These are phyloP conservation scores for Fomitiporia mediterranea DNA, from an alignment of 1,284 basidiomycete genomes.

Conservation along the genomic window DNA sequence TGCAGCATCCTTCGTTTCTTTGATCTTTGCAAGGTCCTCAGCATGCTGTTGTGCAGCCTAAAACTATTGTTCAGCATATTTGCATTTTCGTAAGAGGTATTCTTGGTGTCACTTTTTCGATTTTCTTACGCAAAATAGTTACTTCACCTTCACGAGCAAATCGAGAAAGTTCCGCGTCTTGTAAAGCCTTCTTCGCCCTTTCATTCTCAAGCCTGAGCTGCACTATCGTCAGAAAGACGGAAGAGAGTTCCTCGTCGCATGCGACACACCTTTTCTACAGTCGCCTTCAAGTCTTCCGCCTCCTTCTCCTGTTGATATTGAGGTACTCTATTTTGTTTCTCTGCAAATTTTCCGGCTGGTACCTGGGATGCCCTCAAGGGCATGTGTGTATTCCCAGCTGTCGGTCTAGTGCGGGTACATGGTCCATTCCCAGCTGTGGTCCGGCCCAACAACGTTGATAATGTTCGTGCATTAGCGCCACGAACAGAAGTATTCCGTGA, in stretches of 20 bases:
- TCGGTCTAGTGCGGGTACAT: no score
- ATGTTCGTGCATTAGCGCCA: background rate
- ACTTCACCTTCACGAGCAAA: constrained; percentile 60
- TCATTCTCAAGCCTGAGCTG: constrained; percentile 14
- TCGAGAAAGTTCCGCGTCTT: constrained; percentile 44
- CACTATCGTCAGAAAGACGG: background rate
- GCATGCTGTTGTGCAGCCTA: constrained; percentile 58
- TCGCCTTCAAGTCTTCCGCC: constrained; percentile 11
- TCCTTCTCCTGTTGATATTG: background rate
- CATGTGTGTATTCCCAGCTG: no score
- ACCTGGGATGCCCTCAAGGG: no score
- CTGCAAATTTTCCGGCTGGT: no score
- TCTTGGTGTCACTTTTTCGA: constrained; percentile 47
- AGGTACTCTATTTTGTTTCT: no score
- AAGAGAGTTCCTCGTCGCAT: no score
- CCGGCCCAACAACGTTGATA: background rate
- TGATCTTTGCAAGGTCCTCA: constrained; percentile 51
- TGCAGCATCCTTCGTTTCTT: constrained; percentile 53
- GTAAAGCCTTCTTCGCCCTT: constrained; percentile 31
- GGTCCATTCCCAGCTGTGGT: no score
- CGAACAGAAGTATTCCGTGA: background rate
- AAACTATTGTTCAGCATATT: background rate
- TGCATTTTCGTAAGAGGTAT: background rate
- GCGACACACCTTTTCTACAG: constrained; percentile 17
- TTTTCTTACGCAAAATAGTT: constrained; percentile 48